A percentile compares a stretch with the other conserved stretches of the same genome.
Conservation (phyloP, 1,284 basidiomycete species). For the Thelephora terrestris region DNA sequence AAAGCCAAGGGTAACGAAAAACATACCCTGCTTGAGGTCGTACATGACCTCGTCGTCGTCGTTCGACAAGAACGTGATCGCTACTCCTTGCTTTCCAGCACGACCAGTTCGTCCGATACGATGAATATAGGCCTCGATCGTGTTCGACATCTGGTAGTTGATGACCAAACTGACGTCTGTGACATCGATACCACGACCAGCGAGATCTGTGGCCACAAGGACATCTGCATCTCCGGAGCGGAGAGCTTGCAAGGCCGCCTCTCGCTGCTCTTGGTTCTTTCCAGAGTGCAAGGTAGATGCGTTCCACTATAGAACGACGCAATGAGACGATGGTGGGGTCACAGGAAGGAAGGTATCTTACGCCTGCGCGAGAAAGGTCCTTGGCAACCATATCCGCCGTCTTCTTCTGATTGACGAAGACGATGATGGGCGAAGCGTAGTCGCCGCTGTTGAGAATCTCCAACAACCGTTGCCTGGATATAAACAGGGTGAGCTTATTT, state of each 20-base stretch:
- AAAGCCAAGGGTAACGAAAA: not conserved
- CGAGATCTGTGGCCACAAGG: conserved; percentile 94
- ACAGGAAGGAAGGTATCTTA: conserved; percentile 27
- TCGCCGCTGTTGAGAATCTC: conserved; percentile 84
- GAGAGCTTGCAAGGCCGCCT: conserved; percentile 80
- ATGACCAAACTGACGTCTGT: conserved; percentile 93
- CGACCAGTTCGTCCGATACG: conserved; percentile 96
- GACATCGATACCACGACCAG: conserved; percentile 97
- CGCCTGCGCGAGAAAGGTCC: conserved; percentile 78
- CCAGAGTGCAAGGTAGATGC: conserved; percentile 91
- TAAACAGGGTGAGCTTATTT: conserved; percentile 7
- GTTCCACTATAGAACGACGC: conserved; percentile 49
- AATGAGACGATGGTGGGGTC: conserved; percentile 4
- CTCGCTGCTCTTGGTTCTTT: conserved; percentile 95
- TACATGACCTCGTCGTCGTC: conserved; percentile 98
- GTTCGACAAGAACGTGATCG: conserved; percentile 94
- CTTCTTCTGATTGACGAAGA: conserved; percentile 99
- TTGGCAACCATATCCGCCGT: conserved; percentile 94
- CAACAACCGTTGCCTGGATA: conserved; percentile 61
- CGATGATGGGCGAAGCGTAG: conserved; percentile 88
- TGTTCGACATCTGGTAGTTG: conserved; percentile 95
- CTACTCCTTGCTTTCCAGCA: conserved; percentile 87
- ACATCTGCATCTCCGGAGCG: conserved; percentile 78
- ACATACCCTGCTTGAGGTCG: conserved; percentile 77
- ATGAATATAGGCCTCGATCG: conserved; percentile 96